Conservation (phyloP, 768 basidiomycete genomes). For the Boletus rex-veris region DNA sequence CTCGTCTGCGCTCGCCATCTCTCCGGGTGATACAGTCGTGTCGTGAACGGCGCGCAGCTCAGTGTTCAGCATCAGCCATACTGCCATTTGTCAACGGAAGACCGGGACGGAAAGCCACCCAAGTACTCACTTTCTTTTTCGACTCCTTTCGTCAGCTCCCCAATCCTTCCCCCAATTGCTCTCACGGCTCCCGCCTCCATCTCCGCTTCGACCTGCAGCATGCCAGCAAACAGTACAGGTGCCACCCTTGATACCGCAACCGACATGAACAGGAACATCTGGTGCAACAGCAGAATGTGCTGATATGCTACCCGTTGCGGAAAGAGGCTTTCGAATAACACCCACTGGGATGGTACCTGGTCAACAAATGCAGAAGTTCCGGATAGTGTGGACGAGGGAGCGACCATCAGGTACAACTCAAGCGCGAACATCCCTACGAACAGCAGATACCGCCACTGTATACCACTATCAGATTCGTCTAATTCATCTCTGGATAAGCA, state of each 20-base stretch:
- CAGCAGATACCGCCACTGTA: slow-evolving; percentile 78
- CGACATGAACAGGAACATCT: slow-evolving; percentile 70
- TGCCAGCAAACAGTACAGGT: slow-evolving; percentile 56
- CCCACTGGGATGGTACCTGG: slow-evolving; percentile 10
- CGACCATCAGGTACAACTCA: slow-evolving; percentile 65
- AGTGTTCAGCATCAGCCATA: slow-evolving; percentile 50
- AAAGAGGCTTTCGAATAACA: slow-evolving; percentile 43
- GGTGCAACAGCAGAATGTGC: slow-evolving; percentile 73
- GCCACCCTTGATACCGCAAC: slow-evolving; percentile 69
- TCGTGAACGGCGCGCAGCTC: slow-evolving; percentile 50
- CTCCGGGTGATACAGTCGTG: background rate
- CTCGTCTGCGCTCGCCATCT: slow-evolving; percentile 25
- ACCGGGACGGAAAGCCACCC: too few relatives aligned
- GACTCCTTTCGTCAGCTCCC: slow-evolving; percentile 39
- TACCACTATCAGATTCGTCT: slow-evolving; percentile 11
- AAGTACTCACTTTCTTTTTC: slow-evolving; percentile 51
- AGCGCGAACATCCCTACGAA: slow-evolving; percentile 57
- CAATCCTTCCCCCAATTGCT: slow-evolving; percentile 44
- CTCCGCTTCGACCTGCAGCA: slow-evolving; percentile 27
- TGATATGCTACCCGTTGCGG: slow-evolving; percentile 70
- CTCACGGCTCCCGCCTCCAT: slow-evolving; percentile 23
- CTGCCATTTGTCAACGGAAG: slow-evolving; percentile 27
- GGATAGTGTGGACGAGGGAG: slow-evolving; percentile 31
- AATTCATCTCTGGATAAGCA: slow-evolving; percentile 4
- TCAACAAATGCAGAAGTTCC: slow-evolving; percentile 24